phyloP scores from a whole-genome alignment of 2,329 filamentous ascomycete species.

The Chaetothyriales sp. region DNA sequence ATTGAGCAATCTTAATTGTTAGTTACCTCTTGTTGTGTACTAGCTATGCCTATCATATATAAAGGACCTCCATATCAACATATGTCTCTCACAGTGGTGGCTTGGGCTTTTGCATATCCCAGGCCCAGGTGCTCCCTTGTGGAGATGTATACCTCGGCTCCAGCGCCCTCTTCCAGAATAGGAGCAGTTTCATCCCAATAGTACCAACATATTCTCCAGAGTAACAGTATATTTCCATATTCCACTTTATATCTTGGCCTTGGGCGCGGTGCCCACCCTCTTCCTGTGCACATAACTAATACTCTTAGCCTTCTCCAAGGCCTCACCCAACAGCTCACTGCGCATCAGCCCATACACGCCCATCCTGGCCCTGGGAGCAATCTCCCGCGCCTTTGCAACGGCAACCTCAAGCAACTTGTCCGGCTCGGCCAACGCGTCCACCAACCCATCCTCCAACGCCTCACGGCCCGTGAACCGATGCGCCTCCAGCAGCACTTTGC shows the following conservation, averaged over 20 bases:
- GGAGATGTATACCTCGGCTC: too few relatives aligned
- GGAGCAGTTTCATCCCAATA: too few relatives aligned
- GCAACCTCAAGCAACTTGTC: conserved; percentile 34
- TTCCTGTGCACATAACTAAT: conserved; percentile 41
- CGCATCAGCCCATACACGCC: conserved; percentile 37
- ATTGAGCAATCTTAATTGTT: too few relatives aligned
- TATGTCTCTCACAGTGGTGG: too few relatives aligned
- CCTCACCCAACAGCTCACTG: conserved; percentile 40
- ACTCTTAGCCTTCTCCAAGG: conserved; percentile 33
- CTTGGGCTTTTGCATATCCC: too few relatives aligned
- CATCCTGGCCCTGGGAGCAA: conserved; percentile 25
- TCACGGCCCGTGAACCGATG: conserved; percentile 39
- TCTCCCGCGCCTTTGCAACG: conserved; percentile 29
- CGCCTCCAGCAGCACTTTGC: conserved; percentile 42
- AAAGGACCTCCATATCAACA: too few relatives aligned
- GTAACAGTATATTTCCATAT: too few relatives aligned
- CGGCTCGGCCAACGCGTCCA: conserved; percentile 37
- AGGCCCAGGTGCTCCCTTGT: too few relatives aligned
- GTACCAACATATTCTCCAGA: too few relatives aligned
- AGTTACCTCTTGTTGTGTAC: too few relatives aligned
- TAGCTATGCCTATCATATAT: too few relatives aligned
- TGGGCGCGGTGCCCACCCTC: conserved; percentile 27
- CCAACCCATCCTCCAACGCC: conserved; percentile 37
- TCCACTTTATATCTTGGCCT: conserved; percentile 32
- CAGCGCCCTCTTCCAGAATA: too few relatives aligned